These are phyloP conservation scores for Blastocystis sp. DNA, from an alignment of 352 stramenopile genomes.

Conservation along the genomic window DNA sequence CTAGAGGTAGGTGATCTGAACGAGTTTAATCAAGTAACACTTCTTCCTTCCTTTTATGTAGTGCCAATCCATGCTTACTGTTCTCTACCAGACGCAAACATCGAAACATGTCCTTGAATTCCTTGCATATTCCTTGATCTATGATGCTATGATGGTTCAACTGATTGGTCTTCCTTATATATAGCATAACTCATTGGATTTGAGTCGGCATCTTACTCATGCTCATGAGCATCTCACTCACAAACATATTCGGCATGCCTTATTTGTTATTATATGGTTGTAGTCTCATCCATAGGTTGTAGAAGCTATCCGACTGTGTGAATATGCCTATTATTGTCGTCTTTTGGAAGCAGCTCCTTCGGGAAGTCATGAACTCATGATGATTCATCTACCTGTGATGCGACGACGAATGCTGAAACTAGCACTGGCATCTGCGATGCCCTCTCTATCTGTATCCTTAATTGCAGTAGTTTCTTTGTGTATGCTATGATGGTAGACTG, in stretches of 20 bases:
- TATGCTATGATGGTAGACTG: not conserved
- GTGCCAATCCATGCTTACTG: conserved; percentile 41
- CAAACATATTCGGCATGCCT: conserved; percentile 1
- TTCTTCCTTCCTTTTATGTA: not conserved
- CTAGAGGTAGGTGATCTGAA: conserved; percentile 72
- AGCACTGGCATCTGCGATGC: not conserved
- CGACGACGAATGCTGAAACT: not conserved
- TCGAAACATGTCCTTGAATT: not conserved
- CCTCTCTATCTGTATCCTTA: not conserved
- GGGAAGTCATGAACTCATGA: not conserved
- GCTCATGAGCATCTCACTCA: not conserved
- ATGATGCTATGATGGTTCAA: conserved; percentile 11
- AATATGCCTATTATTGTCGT: conserved; percentile 19
- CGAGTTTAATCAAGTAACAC: conserved; percentile 47
- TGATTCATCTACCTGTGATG: not conserved
- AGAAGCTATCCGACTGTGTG: not conserved
- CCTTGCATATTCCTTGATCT: conserved; percentile 28
- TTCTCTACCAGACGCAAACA: not conserved
- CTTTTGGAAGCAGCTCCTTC: conserved; percentile 11
- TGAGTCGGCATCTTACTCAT: not conserved
- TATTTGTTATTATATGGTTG: not conserved
- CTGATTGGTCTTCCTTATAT: not conserved
- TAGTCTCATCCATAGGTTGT: not conserved
- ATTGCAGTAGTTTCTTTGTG: not conserved
- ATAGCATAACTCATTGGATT: conserved; percentile 13